Percentiles rank a stretch among this genome's conserved stretches.
Conservation (phyloP, 2,329 filamentous ascomycete species). For the Penicillium sp. region DNA sequence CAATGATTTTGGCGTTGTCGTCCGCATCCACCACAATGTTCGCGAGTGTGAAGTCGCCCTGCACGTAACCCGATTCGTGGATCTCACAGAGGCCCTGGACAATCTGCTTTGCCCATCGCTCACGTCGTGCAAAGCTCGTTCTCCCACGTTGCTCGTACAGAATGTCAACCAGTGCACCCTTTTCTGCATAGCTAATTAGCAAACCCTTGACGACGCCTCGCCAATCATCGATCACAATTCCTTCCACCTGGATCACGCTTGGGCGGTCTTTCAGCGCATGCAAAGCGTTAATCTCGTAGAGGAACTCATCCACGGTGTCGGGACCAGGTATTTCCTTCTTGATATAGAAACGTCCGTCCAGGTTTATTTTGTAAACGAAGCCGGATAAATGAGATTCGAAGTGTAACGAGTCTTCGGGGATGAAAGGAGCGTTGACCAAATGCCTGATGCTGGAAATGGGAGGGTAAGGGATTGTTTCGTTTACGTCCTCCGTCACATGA, state of each 20-base stretch:
- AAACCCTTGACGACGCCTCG: slow-evolving; percentile 77
- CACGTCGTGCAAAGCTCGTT: slow-evolving; percentile 69
- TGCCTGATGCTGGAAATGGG: slow-evolving; percentile 71
- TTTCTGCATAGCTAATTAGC: slow-evolving; percentile 81
- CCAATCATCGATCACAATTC: slow-evolving; percentile 79
- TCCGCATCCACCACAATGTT: slow-evolving; percentile 90
- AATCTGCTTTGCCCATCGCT: slow-evolving; percentile 89
- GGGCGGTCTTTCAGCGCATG: slow-evolving; percentile 69
- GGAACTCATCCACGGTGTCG: slow-evolving; percentile 91
- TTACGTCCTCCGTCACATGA: slow-evolving; percentile 95
- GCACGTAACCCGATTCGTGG: slow-evolving; percentile 93
- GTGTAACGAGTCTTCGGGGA: slow-evolving; percentile 71
- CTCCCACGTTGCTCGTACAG: slow-evolving; percentile 73
- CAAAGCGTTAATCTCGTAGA: slow-evolving; percentile 97
- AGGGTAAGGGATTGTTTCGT: slow-evolving; percentile 90
- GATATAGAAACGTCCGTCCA: slow-evolving; percentile 70
- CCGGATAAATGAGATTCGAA: slow-evolving; percentile 95
- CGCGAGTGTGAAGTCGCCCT: slow-evolving; percentile 94
- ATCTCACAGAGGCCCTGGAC: slow-evolving; percentile 86
- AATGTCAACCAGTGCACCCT: slow-evolving; percentile 85
- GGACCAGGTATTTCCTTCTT: slow-evolving; percentile 98
- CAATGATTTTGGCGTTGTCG: slow-evolving; percentile 91
- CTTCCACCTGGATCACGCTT: slow-evolving; percentile 82
- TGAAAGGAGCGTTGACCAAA: slow-evolving; percentile 49
- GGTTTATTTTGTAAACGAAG: slow-evolving; percentile 90